phyloP scores from a whole-genome alignment of 2,329 filamentous ascomycete genomes.

The Aspergillus carbonarius region DNA sequence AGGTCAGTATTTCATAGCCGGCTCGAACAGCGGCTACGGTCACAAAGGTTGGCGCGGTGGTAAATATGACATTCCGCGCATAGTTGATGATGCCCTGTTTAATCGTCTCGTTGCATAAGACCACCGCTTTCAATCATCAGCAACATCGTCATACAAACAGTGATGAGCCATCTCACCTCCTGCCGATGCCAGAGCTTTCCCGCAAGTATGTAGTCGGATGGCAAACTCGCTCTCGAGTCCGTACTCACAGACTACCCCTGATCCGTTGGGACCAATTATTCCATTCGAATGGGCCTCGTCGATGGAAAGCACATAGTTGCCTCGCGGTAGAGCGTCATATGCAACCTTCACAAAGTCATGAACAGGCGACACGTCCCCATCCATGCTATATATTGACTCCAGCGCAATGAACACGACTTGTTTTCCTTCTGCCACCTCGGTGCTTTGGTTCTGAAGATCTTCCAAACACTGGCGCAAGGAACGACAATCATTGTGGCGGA shows the following conservation, averaged over 20 bases:
- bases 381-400: slow-evolving; percentile 50
- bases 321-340: slow-evolving; percentile 15
- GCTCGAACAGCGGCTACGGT: slow-evolving; percentile 11
- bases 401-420: slow-evolving; percentile 41
- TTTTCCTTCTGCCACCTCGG: slow-evolving; percentile 7
- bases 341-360: slow-evolving; percentile 16
- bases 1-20: slow-evolving; percentile 10
- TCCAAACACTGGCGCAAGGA: slow-evolving; percentile 2
- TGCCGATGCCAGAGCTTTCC: slow-evolving; percentile 25
- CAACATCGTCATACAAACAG: neutral
- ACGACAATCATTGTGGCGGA: slow-evolving; percentile 11
- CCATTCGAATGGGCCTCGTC: slow-evolving; percentile 21
- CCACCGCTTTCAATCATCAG: neutral
- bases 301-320: slow-evolving; percentile 25
- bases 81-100: slow-evolving; percentile 14
- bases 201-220: slow-evolving; percentile 26
- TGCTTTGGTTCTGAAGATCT: neutral
- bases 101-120: slow-evolving; percentile 11
- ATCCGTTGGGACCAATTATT: slow-evolving; percentile 16
- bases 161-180: slow-evolving; percentile 23
- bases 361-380: slow-evolving; percentile 42
- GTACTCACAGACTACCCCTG: slow-evolving; percentile 21
- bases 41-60: slow-evolving; percentile 13
- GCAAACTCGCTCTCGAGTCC: slow-evolving; percentile 30
- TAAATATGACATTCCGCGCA: slow-evolving; percentile 11